Evolutionary conservation across 371 early-diverging fungal species (phyloP).

Genomic region (Mortierella sp.): DNA sequence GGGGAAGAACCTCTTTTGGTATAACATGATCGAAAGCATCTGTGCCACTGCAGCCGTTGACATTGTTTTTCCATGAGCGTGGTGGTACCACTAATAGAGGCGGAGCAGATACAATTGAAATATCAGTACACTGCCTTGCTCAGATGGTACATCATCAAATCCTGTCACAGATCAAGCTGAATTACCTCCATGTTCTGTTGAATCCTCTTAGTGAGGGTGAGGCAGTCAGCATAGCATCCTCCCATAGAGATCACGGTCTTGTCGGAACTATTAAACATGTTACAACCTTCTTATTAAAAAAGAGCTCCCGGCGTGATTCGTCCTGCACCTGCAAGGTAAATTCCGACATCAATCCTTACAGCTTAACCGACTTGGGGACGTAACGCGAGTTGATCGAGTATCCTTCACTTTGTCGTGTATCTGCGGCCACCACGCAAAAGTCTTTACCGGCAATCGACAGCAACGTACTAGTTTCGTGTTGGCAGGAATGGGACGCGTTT

Average conservation of each 20-base stretch:
- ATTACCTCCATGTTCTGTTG: conserved; percentile 89
- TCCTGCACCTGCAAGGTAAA: too few species aligned
- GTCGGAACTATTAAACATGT: conserved; percentile 72
- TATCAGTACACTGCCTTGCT: too few species aligned
- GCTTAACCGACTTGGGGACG: conserved; percentile 90
- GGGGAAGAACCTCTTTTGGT: conserved; percentile 97
- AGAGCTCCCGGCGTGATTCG: not conserved
- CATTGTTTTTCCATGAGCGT: conserved; percentile 93
- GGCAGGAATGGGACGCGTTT: not conserved
- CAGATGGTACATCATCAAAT: too few species aligned
- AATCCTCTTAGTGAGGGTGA: conserved; percentile 86
- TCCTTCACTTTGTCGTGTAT: conserved; percentile 97
- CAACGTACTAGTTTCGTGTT: conserved; percentile 67
- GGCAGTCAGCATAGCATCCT: conserved; percentile 97
- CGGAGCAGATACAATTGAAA: too few species aligned
- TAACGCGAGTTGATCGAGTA: conserved; percentile 97
- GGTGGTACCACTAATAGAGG: conserved; percentile 85
- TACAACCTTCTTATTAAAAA: too few species aligned
- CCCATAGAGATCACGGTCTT: conserved; percentile 88
- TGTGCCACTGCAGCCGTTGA: conserved; percentile 91
- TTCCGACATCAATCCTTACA: conserved; percentile 57
- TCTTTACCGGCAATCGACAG: conserved; percentile 96
- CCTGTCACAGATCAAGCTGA: not conserved
- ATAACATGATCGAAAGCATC: conserved; percentile 94
- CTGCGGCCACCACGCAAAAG: conserved; percentile 95